A percentile compares a stretch with the other conserved stretches of the same genome.
These are phyloP conservation scores for Phaseolus coccineus DNA, from an alignment of 331 rosid species.

Conservation along the genomic window DNA sequence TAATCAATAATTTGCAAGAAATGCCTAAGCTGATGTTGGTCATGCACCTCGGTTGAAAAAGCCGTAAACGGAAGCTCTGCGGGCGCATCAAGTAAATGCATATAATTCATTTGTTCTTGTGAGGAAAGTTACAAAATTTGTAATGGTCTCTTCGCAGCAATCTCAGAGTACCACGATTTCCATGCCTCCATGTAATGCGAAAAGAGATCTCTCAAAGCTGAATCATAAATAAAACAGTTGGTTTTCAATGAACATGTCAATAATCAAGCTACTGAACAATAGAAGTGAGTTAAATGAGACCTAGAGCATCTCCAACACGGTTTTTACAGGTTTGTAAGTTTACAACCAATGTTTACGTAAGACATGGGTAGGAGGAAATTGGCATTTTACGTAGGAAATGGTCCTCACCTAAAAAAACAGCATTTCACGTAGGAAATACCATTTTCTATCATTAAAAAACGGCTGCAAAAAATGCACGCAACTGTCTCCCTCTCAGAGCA, in stretches of 20 bases:
- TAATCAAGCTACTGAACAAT: not conserved
- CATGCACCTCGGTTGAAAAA: constrained; percentile 7
- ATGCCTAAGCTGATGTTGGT: constrained; percentile 31
- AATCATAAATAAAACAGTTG: constrained; percentile 33
- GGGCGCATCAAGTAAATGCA: constrained; percentile 54
- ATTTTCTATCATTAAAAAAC: not conserved
- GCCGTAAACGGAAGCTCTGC: constrained; percentile 20
- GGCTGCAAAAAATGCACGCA: not conserved
- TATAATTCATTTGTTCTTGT: constrained; percentile 36
- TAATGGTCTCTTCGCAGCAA: constrained; percentile 65
- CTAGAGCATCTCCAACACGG: not conserved
- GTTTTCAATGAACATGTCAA: not conserved
- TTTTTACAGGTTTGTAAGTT: not conserved
- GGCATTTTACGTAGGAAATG: too few relatives aligned
- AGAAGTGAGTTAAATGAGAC: constrained; percentile 2
- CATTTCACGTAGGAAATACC: not conserved
- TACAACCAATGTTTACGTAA: not conserved
- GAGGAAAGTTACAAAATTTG: constrained; percentile 54
- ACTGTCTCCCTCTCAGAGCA: not conserved
- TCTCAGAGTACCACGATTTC: constrained; percentile 84
- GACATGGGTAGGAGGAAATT: not conserved
- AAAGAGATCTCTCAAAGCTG: constrained; percentile 86
- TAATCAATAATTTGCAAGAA: constrained; percentile 17
- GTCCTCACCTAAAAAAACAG: too few relatives aligned
- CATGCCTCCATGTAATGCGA: constrained; percentile 93